Conservation (phyloP, 2,329 filamentous ascomycete species). For the Verticillium klebahnii region DNA sequence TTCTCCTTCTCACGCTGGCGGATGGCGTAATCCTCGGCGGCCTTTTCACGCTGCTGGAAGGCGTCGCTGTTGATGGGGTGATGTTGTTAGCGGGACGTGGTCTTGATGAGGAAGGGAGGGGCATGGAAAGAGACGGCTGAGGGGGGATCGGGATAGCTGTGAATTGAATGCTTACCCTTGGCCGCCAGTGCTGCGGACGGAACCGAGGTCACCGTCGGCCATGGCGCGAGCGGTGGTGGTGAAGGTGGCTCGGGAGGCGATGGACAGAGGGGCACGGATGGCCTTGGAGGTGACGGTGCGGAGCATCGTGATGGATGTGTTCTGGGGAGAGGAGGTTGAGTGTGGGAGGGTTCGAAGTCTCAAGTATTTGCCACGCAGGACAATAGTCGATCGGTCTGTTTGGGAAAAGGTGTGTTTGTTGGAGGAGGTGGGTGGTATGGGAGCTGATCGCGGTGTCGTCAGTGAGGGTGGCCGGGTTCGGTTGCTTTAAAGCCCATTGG, state of each 20-base stretch:
- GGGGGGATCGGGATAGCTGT: background rate
- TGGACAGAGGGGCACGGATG: conserved; percentile 48
- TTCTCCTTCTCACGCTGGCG: conserved; percentile 86
- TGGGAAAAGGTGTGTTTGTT: background rate
- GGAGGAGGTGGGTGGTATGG: background rate
- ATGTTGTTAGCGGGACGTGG: conserved; percentile 7
- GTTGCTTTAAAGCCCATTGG: background rate
- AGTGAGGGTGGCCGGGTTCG: background rate
- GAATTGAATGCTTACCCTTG: conserved; percentile 38
- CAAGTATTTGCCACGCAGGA: background rate
- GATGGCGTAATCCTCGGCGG: conserved; percentile 81
- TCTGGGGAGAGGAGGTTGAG: background rate
- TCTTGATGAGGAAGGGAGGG: background rate
- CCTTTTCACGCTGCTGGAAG: conserved; percentile 88
- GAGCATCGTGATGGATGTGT: conserved; percentile 49
- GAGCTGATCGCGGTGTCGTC: background rate
- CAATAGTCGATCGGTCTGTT: background rate
- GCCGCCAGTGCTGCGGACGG: conserved; percentile 49
- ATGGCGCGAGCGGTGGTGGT: conserved; percentile 59
- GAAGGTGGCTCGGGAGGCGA: conserved; percentile 52
- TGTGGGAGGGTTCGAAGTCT: background rate
- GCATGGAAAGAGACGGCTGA: background rate
- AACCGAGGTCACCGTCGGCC: conserved; percentile 66
- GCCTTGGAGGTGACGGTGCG: conserved; percentile 58
- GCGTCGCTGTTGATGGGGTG: conserved; percentile 59